Evolutionary conservation across 2,329 filamentous ascomycete species (phyloP).

Genomic region (Alternaria novae-zelandiae): DNA sequence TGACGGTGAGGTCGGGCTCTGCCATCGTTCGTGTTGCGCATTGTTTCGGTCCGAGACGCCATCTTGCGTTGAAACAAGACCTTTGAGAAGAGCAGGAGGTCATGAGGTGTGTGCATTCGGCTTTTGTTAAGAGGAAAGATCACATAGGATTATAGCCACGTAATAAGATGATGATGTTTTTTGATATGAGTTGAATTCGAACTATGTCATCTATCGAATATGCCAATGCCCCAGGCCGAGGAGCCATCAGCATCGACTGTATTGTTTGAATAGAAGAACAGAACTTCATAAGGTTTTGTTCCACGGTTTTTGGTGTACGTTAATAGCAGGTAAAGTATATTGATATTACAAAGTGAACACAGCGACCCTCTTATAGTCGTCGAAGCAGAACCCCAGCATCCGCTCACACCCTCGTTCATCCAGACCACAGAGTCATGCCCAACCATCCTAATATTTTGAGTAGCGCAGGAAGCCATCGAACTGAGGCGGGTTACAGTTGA

Average conservation of each 20-base stretch:
- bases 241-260: accelerated
- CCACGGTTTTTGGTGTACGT: too few relatives aligned
- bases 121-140: neutral
- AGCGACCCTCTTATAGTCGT: neutral
- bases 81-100: neutral
- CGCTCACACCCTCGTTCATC: neutral
- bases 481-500: slow-evolving; percentile 33
- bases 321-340: too few relatives aligned
- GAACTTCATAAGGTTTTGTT: too few relatives aligned
- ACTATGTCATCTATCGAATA: neutral
- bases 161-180: neutral
- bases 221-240: neutral
- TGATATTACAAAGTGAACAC: too few relatives aligned
- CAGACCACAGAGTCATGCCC: neutral
- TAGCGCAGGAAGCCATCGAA: slow-evolving; percentile 1
- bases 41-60: neutral
- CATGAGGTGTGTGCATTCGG: accelerated
- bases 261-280: too few relatives aligned
- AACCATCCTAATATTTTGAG: neutral
- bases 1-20: neutral
- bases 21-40: accelerated
- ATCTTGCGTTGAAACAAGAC: too few relatives aligned
- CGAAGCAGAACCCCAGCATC: neutral
- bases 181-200: neutral
- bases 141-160: neutral